A percentile compares a stretch with the other conserved stretches of the same genome.
Evolutionary conservation across 2,329 filamentous ascomycete species (phyloP).

Genomic region (Fusarium anguioides): DNA sequence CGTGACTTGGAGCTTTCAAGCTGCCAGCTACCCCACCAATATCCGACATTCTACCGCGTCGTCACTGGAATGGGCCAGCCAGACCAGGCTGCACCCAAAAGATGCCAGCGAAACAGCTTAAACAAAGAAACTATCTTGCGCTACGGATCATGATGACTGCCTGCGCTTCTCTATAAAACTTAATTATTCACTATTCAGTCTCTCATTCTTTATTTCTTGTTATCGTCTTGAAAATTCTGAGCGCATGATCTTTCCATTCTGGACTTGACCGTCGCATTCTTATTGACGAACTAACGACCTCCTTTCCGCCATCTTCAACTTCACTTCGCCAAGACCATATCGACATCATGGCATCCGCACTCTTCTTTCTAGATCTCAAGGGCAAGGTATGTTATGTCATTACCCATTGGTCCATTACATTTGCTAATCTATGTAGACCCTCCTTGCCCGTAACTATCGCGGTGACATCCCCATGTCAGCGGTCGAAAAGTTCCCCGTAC

Average conservation of each 20-base stretch:
- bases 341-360: constrained; percentile 86
- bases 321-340: constrained; percentile 26
- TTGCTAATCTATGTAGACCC: constrained; percentile 72
- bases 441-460: constrained; percentile 97
- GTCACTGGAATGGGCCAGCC: constrained; percentile 36
- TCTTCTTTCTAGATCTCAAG: constrained; percentile 99
- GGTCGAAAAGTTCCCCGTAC: constrained; percentile 95
- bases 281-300: constrained; percentile 43
- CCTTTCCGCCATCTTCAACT: constrained; percentile 41
- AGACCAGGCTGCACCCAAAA: constrained; percentile 38
- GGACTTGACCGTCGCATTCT: constrained; percentile 31
- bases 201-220: constrained; percentile 11
- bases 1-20: constrained; percentile 24
- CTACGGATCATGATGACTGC: constrained; percentile 42
- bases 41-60: constrained; percentile 41
- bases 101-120: constrained; percentile 44
- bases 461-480: constrained; percentile 99
- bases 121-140: constrained; percentile 23
- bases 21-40: constrained; percentile 40
- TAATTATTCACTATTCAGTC: constrained; percentile 23
- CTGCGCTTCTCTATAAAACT: constrained; percentile 39
- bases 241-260: constrained; percentile 30
- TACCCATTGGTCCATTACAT: not conserved
- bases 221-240: constrained; percentile 8
- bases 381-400: constrained; percentile 78